A percentile compares a stretch with the other conserved stretches of the same genome.
Conservation (phyloP, 148 eudicot genomes). For the Chenopodium formosanum region DNA sequence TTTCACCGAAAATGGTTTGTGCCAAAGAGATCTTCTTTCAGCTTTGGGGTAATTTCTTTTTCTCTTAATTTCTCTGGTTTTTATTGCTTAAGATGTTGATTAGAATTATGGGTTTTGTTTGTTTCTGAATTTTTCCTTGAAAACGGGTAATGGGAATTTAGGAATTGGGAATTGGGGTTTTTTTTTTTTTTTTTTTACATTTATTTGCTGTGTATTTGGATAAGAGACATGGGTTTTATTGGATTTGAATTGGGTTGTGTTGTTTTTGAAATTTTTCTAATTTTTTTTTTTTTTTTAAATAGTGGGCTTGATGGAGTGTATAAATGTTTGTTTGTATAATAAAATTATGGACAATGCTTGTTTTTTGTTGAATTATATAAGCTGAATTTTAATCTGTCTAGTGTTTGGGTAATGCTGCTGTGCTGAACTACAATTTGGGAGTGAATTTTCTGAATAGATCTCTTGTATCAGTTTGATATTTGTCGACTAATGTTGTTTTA, state of each 20-base stretch:
- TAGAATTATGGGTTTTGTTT: neutral
- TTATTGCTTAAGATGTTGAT: neutral
- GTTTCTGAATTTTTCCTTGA: neutral
- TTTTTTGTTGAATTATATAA: slow-evolving; percentile 1
- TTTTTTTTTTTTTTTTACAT: too few species aligned
- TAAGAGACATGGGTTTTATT: slow-evolving; percentile 2
- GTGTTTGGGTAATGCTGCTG: neutral
- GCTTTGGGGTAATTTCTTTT: slow-evolving; percentile 27
- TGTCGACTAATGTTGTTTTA: neutral
- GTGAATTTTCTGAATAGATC: slow-evolving; percentile 1
- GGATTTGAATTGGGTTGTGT: neutral
- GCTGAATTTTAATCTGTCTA: neutral
- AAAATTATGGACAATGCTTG: neutral
- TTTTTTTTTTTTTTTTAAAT: neutral
- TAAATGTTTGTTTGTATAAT: neutral
- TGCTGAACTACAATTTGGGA: neutral
- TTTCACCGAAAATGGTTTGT: slow-evolving; percentile 26
- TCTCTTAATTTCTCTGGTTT: neutral
- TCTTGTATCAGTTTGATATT: neutral
- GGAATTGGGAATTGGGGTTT: neutral
- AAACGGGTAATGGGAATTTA: neutral
- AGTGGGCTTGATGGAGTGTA: neutral
- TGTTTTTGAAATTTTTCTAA: neutral
- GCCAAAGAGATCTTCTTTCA: slow-evolving; percentile 29
- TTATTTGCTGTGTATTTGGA: neutral